Base-by-base conservation (phyloP, 352 stramenopile species). In the Phytopythium delawarense region DNA sequence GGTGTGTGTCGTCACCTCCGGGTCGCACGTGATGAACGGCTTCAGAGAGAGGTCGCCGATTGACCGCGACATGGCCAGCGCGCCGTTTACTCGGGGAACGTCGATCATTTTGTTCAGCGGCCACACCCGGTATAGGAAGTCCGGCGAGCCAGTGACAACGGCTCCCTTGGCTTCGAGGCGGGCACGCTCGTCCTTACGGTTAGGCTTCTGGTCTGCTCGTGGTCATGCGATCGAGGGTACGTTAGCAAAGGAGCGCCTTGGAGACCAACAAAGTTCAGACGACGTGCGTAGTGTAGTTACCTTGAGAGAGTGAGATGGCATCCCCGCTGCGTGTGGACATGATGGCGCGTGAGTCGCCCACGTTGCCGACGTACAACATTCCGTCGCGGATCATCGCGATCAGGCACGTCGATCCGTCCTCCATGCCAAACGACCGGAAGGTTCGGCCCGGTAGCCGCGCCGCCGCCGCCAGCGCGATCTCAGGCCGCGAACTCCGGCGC, bases 41-140 rank as follows among this genome's bases (percentile, higher is more conserved):
- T 94, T 94, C 20, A 94, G 69, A 7, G 81, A 88, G 39, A 90
- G 62, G 62, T 96, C 87, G 20, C 87, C 87, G 35, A 96, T 94
- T 30, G 87, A 92, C 30, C 87, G 74, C 32, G 87, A 92, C 74
- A 96, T 89, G 21, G 84, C 84, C 35, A 96, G 67, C 15, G 76
- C 70, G 39, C 87, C 87, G 61, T 96, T 92, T 30, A 96, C 85
- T 16, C 87, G 83, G 7, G 84, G 83, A 21, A 92, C 86, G 62
- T 94, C 87, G 49, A 96, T 53, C 54, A 92, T 71, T 45, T 81
- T 84, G 53, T 80, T 92, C 39, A 95, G 72, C 9, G 80, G 80
- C 84, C 84, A 95, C 37, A 92, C 62, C 52, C 76, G 70, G 64
- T 88, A 87, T 42, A 89, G 69, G 60, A 92, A 85, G 62, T 68